Conservation (phyloP, 2,329 filamentous ascomycete species). For the Stachybotrys echinatus region DNA sequence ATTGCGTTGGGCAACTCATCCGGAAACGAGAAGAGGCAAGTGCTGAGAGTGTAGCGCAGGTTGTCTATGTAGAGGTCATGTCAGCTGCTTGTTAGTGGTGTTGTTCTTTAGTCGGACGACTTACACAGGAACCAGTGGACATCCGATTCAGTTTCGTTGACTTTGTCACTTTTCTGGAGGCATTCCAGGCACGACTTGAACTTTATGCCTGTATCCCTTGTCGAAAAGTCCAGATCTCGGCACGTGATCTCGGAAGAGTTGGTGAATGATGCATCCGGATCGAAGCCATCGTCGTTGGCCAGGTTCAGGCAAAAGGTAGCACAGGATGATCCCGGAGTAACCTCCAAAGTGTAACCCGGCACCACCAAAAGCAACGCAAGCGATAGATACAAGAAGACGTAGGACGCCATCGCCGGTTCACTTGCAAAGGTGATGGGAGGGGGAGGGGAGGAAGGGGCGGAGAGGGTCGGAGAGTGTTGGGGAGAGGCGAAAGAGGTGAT, state of each 20-base stretch:
- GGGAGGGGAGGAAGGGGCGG: neutral
- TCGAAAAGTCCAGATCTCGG: conserved; percentile 32
- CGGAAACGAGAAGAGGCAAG: conserved; percentile 36
- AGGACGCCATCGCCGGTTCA: conserved; percentile 1
- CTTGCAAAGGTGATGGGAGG: no score
- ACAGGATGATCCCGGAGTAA: conserved; percentile 47
- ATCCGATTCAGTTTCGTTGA: conserved; percentile 34
- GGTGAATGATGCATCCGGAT: conserved; percentile 33
- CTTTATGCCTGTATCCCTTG: conserved; percentile 32
- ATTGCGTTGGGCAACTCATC: conserved; percentile 20
- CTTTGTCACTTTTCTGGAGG: conserved; percentile 37
- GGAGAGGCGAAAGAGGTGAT: neutral
- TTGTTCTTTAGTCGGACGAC: conserved; percentile 7
- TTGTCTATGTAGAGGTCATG: conserved; percentile 34
- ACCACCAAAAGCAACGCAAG: conserved; percentile 10
- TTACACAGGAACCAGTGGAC: conserved; percentile 43
- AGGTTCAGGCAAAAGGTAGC: conserved; percentile 40
- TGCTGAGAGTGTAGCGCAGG: conserved; percentile 39
- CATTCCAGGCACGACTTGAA: conserved; percentile 43
- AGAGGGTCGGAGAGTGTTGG: neutral
- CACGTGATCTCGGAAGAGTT: conserved; percentile 42
- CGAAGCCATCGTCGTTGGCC: conserved; percentile 21
- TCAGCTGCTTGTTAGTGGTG: conserved; percentile 10
- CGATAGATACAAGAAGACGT: conserved; percentile 8
- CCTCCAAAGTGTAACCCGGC: conserved; percentile 29